These are phyloP conservation scores for Spinacia oleracea DNA, from an alignment of 179 eudicot species.

Conservation along the genomic window DNA sequence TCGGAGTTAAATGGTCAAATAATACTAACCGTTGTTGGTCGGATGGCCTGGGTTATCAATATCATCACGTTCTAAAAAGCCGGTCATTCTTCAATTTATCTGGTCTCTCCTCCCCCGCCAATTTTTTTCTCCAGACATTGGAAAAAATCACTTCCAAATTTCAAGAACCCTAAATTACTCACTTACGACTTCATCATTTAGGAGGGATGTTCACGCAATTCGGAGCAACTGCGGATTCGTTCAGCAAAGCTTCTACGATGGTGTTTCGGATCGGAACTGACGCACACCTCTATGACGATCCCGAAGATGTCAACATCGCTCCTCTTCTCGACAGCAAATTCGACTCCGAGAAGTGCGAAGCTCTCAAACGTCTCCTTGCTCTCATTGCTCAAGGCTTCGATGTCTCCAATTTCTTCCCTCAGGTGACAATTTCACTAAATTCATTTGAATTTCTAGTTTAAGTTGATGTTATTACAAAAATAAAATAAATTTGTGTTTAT, in stretches of 20 bases:
- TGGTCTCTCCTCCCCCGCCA: conserved; percentile 16
- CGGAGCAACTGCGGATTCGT: conserved; percentile 74
- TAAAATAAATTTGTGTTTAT: neutral
- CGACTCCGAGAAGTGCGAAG: conserved; percentile 91
- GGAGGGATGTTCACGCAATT: conserved; percentile 70
- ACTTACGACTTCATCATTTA: neutral
- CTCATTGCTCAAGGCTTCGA: conserved; percentile 97
- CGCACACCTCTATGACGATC: conserved; percentile 99
- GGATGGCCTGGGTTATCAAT: neutral
- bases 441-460: neutral
- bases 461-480: conserved; percentile 4
- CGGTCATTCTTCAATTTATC: neutral
- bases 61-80: neutral
- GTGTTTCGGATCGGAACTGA: conserved; percentile 97
- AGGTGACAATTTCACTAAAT: too few relatives aligned
- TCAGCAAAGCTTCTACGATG: conserved; percentile 91
- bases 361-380: conserved; percentile 94
- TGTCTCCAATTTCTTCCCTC: conserved; percentile 94
- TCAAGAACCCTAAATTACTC: neutral
- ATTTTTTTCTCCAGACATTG: neutral
- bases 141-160: neutral
- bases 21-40: neutral
- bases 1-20: too few relatives aligned
- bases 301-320: conserved; percentile 83
- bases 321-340: conserved; percentile 88